Conservation (phyloP, 2,329 filamentous ascomycete genomes). For the Sporothrix phasma region DNA sequence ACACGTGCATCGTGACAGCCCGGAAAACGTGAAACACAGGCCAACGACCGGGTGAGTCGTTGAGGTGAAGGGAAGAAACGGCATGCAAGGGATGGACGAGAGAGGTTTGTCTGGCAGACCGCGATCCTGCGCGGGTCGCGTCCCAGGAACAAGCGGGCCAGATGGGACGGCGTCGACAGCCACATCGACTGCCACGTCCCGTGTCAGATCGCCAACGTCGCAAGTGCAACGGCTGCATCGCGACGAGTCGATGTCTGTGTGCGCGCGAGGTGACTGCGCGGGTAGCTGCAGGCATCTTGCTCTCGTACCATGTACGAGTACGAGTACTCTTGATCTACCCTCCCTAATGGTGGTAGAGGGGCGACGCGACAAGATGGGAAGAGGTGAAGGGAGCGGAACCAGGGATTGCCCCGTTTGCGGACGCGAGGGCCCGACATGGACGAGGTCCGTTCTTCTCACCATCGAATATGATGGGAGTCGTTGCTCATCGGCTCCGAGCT, state of each 20-base stretch:
- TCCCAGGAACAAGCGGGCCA: neutral
- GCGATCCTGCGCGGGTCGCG: neutral
- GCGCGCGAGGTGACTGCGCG: neutral
- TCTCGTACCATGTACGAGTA: too few relatives aligned
- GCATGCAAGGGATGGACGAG: neutral
- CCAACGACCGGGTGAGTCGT: conserved; percentile 8
- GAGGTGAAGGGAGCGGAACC: neutral
- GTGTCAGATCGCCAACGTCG: neutral
- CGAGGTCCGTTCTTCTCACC: neutral
- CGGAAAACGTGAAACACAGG: conserved; percentile 10
- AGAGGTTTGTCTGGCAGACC: neutral
- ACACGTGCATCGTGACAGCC: conserved; percentile 9
- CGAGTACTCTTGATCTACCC: too few relatives aligned
- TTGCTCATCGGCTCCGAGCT: conserved; percentile 13
- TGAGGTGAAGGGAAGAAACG: conserved; percentile 10
- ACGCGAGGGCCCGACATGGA: neutral
- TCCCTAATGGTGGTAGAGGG: too few relatives aligned
- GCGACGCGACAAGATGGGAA: neutral
- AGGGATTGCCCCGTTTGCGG: neutral
- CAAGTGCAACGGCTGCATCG: too few relatives aligned
- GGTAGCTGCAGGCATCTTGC: neutral
- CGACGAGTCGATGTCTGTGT: neutral
- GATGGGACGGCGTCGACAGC: neutral
- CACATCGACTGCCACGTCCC: too few relatives aligned
- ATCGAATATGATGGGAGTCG: neutral